Evolutionary conservation across 2,329 filamentous ascomycete species (phyloP).

Genomic region (Bipolaris cookei): DNA sequence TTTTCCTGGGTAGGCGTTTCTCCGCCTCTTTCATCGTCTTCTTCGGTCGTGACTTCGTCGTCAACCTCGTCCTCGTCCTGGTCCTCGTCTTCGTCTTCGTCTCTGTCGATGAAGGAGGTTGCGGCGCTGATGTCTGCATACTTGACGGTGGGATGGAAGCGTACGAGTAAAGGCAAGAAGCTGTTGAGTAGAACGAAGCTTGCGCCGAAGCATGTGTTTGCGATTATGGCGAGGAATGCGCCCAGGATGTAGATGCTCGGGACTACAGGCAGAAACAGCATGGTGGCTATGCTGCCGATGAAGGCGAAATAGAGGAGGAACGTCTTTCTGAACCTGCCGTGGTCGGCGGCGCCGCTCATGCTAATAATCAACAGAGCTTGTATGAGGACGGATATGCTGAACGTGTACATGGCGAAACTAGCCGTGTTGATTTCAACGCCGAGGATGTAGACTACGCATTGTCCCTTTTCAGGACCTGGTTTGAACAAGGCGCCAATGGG

Average conservation of each 20-base stretch:
- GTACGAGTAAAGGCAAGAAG: slow-evolving; percentile 87
- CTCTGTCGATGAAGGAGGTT: slow-evolving; percentile 33
- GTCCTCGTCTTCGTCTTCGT: slow-evolving; percentile 30
- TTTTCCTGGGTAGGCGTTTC: slow-evolving; percentile 27
- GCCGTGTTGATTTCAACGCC: slow-evolving; percentile 92
- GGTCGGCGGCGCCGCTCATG: slow-evolving; percentile 94
- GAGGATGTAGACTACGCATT: slow-evolving; percentile 83
- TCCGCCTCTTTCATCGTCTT: slow-evolving; percentile 16
- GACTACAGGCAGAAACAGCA: slow-evolving; percentile 82
- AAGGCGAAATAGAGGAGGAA: slow-evolving; percentile 86
- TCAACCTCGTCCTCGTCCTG: background rate
- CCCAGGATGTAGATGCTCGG: slow-evolving; percentile 80
- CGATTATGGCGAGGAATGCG: slow-evolving; percentile 82
- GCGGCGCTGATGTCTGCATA: slow-evolving; percentile 36
- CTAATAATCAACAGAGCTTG: slow-evolving; percentile 92
- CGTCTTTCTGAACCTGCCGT: slow-evolving; percentile 85
- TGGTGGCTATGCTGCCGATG: slow-evolving; percentile 79
- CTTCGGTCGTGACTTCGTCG: slow-evolving; percentile 14
- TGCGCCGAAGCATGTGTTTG: slow-evolving; percentile 92
- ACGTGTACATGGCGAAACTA: slow-evolving; percentile 98
- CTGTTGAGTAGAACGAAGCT: slow-evolving; percentile 96
- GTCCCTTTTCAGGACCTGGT: slow-evolving; percentile 51
- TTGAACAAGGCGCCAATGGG: slow-evolving; percentile 21
- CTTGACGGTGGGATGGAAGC: slow-evolving; percentile 73
- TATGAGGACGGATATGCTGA: slow-evolving; percentile 86